Conservation (phyloP, 2,329 filamentous ascomycete genomes). For the Botrytis squamosa region DNA sequence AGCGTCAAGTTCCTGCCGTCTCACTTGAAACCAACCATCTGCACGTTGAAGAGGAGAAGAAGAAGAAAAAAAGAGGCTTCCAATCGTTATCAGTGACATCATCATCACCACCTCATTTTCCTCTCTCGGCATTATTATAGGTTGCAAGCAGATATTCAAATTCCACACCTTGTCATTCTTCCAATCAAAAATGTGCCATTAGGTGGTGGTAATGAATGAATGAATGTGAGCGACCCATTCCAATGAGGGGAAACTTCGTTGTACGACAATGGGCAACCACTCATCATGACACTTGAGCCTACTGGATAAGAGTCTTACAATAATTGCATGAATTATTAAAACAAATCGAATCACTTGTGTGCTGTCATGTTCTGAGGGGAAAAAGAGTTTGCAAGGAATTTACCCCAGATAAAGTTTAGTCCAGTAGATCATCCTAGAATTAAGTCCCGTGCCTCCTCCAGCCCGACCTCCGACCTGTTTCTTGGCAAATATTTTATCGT, state of each 20-base stretch:
- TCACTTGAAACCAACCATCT: neutral
- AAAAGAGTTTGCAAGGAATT: neutral
- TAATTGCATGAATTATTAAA: neutral
- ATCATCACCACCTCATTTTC: neutral
- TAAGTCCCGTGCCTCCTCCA: slow-evolving; percentile 16
- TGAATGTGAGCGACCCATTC: neutral
- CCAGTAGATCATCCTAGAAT: neutral
- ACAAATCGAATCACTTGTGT: neutral
- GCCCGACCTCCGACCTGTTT: neutral
- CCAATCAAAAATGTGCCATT: neutral
- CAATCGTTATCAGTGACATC: neutral
- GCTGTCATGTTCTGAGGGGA: too few species aligned
- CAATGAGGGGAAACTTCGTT: neutral
- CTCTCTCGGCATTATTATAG: neutral
- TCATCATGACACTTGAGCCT: neutral
- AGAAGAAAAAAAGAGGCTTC: neutral
- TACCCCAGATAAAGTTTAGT: slow-evolving; percentile 19
- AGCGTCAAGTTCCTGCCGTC: neutral
- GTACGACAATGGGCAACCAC: neutral
- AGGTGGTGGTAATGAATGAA: neutral
- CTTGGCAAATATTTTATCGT: slow-evolving; percentile 10
- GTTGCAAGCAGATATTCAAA: neutral
- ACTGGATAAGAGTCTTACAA: neutral
- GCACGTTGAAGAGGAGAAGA: neutral
- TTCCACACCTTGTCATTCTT: neutral